Percentiles rank a stretch among this genome's conserved stretches.
Evolutionary conservation across 2,329 filamentous ascomycete species (phyloP).

Genomic region (Monosporascus sp.): DNA sequence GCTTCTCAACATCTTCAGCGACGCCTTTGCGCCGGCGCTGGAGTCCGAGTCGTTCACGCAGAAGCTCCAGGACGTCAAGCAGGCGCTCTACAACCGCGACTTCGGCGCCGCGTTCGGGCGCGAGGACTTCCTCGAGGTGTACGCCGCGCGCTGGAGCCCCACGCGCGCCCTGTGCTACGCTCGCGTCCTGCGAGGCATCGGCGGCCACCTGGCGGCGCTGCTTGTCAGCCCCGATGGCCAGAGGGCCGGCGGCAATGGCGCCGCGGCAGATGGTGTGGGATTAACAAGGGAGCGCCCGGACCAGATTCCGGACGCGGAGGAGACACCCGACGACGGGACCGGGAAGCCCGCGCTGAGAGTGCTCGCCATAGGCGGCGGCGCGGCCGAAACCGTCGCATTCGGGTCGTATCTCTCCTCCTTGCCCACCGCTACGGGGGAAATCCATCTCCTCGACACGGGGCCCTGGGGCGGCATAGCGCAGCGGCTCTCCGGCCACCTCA

Average conservation of each 20-base stretch:
- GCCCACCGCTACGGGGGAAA: conserved; percentile 13
- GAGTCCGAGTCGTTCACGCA: conserved; percentile 41
- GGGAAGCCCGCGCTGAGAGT: conserved; percentile 27
- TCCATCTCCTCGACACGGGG: conserved; percentile 75
- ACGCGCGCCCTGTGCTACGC: conserved; percentile 78
- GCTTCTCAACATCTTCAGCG: conserved; percentile 19
- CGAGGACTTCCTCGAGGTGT: conserved; percentile 68
- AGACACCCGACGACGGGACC: conserved; percentile 3
- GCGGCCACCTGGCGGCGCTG: conserved; percentile 27
- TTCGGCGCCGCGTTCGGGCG: conserved; percentile 74
- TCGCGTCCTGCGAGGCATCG: conserved; percentile 41
- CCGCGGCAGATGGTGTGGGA: background rate
- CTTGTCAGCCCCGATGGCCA: conserved; percentile 2
- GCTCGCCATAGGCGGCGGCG: conserved; percentile 51
- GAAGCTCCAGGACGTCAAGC: conserved; percentile 76
- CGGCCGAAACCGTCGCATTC: conserved; percentile 56
- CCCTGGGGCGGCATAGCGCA: conserved; percentile 64
- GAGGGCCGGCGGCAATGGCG: background rate
- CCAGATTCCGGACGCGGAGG: conserved; percentile 1
- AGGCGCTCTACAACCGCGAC: conserved; percentile 78
- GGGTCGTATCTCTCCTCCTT: conserved; percentile 35
- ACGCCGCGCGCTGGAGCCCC: conserved; percentile 88
- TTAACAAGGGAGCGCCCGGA: too few species aligned
- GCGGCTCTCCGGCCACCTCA: conserved; percentile 53
- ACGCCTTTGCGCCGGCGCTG: conserved; percentile 51